These are phyloP conservation scores for Cicer arietinum DNA, from an alignment of 306 rosid genomes.

Conservation along the genomic window DNA sequence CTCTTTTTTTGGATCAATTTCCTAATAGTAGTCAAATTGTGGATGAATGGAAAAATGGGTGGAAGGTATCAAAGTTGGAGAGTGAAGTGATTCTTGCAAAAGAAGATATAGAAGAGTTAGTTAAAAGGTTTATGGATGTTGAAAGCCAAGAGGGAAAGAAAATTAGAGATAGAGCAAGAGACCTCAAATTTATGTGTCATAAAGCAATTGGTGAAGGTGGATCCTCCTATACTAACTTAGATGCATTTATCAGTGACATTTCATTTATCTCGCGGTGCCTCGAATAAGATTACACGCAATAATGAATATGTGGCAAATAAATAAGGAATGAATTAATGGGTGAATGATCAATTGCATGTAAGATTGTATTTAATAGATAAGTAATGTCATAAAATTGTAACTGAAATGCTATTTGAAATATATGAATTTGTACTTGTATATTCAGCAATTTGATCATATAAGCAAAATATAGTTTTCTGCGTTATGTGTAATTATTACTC, in stretches of 20 bases:
- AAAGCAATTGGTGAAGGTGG: conserved; percentile 53
- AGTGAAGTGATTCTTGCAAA: conserved; percentile 25
- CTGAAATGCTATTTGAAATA: neutral
- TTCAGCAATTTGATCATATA: neutral
- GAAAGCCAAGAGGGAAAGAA: conserved; percentile 47
- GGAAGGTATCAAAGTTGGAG: conserved; percentile 39
- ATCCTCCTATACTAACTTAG: conserved; percentile 55
- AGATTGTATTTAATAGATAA: neutral
- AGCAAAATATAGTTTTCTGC: neutral
- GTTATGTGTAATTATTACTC: neutral
- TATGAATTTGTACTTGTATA: neutral
- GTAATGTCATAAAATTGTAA: neutral
- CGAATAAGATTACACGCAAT: too few relatives aligned
- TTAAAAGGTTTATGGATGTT: conserved; percentile 46
- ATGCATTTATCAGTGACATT: conserved; percentile 50
- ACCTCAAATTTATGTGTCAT: conserved; percentile 47
- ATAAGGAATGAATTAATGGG: neutral
- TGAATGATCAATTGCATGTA: neutral
- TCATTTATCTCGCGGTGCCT: neutral
- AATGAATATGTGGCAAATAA: neutral
- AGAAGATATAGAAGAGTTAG: conserved; percentile 42
- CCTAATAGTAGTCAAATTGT: conserved; percentile 54
- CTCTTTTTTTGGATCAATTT: conserved; percentile 59
- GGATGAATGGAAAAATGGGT: conserved; percentile 60
- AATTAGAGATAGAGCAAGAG: conserved; percentile 49